Conservation (phyloP, 208 protist species). For the Trypanosomatidae sp. region DNA sequence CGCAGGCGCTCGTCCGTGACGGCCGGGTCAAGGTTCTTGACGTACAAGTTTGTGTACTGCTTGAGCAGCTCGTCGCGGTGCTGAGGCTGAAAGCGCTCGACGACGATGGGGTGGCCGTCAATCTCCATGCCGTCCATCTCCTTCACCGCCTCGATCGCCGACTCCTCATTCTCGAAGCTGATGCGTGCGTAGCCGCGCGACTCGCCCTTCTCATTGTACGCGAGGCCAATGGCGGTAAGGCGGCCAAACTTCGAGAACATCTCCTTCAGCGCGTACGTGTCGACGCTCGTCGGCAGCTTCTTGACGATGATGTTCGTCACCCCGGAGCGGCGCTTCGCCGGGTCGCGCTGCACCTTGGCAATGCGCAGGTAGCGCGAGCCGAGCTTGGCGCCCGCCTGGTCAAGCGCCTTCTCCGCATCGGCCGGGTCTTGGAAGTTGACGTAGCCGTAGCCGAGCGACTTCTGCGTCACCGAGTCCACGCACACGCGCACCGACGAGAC, state of each 20-base stretch:
- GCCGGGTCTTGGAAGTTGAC: constrained; percentile 97
- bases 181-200: constrained; percentile 96
- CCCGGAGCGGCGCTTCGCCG: constrained; percentile 93
- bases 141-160: constrained; percentile 84
- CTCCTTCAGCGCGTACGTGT: constrained; percentile 93
- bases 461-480: constrained; percentile 93
- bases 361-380: constrained; percentile 92
- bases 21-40: constrained; percentile 97
- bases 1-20: constrained; percentile 92
- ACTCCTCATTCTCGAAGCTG: constrained; percentile 92
- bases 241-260: constrained; percentile 90
- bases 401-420: constrained; percentile 97
- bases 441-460: constrained; percentile 98
- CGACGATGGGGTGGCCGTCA: constrained; percentile 88
- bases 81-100: constrained; percentile 92
- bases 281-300: constrained; percentile 92
- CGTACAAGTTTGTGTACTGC: constrained; percentile 98
- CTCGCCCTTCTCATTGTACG: constrained; percentile 83
- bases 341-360: constrained; percentile 98
- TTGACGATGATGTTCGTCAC: constrained; percentile 98
- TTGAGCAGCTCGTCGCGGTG: constrained; percentile 87
- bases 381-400: constrained; percentile 94
- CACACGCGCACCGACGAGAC: constrained; percentile 97
- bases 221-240: constrained; percentile 87
- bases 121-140: constrained; percentile 79